Percentiles rank a stretch among this genome's conserved stretches.
Conservation (phyloP, 2,329 filamentous ascomycete species). For the Dendryphion nanum region DNA sequence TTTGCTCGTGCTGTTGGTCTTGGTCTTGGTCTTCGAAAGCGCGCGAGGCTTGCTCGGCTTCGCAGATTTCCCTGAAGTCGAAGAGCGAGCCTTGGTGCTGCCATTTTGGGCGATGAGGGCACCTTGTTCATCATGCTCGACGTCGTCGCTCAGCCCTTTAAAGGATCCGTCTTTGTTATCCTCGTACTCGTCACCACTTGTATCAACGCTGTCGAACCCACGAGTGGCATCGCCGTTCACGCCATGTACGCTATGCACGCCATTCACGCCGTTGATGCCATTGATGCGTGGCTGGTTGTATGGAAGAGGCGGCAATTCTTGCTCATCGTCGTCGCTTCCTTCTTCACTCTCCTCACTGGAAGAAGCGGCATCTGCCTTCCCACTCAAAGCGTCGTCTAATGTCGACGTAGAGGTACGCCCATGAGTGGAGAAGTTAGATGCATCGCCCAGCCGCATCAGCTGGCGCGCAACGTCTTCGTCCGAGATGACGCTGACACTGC, state of each 20-base stretch:
- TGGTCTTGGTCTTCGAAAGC: conserved; percentile 54
- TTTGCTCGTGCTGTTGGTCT: conserved; percentile 40
- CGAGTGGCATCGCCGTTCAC: conserved; percentile 35
- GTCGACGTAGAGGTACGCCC: conserved; percentile 92
- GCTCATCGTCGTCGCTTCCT: conserved; percentile 65
- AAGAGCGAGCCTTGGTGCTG: conserved; percentile 36
- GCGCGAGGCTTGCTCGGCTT: conserved; percentile 42
- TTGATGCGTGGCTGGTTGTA: conserved; percentile 22
- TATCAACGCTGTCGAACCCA: conserved; percentile 51
- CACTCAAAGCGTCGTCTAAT: conserved; percentile 89
- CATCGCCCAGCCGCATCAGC: conserved; percentile 91
- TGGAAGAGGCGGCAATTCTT: conserved; percentile 37
- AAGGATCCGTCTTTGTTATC: conserved; percentile 53
- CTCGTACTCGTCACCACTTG: conserved; percentile 61
- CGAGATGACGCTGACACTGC: conserved; percentile 78
- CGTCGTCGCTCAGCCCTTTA: conserved; percentile 55
- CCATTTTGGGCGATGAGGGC: conserved; percentile 43
- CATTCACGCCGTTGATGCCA: conserved; percentile 11
- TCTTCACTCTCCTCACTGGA: conserved; percentile 63
- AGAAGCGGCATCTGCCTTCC: conserved; percentile 68
- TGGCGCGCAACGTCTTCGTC: conserved; percentile 98
- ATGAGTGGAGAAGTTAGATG: conserved; percentile 82
- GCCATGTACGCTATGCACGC: conserved; percentile 15
- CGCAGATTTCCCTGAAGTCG: conserved; percentile 38
- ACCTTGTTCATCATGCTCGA: conserved; percentile 36